Evolutionary conservation across 2,329 filamentous ascomycete genomes (phyloP).

Genomic region (Clonostachys rhizophaga): DNA sequence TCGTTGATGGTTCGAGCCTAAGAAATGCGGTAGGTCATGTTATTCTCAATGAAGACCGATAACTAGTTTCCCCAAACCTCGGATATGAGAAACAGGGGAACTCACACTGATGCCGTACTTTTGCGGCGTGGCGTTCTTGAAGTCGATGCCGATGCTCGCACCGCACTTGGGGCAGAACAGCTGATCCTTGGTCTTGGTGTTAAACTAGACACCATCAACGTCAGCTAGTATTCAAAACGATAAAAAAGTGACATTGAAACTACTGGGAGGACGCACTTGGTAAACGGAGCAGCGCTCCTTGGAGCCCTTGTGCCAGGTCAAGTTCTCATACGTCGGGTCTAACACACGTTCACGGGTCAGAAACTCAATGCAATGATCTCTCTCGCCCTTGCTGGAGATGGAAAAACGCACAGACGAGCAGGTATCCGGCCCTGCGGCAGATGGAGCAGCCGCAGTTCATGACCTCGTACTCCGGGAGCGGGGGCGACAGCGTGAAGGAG

Average conservation of each 20-base stretch:
- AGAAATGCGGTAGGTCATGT: not conserved
- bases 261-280: conserved; percentile 8
- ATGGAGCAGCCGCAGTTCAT: conserved; percentile 50
- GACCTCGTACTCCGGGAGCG: conserved; percentile 37
- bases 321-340: conserved; percentile 32
- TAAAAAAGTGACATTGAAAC: too few relatives aligned
- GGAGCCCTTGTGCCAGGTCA: conserved; percentile 36
- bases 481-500: conserved; percentile 39
- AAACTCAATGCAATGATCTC: not conserved
- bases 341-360: not conserved
- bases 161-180: conserved; percentile 44
- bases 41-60: not conserved
- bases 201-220: conserved; percentile 23
- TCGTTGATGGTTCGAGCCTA: conserved; percentile 34
- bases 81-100: conserved; percentile 3
- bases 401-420: conserved; percentile 36
- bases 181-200: conserved; percentile 39
- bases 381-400: not conserved
- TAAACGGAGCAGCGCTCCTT: conserved; percentile 26
- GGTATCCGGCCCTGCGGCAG: conserved; percentile 44
- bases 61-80: too few relatives aligned
- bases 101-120: conserved; percentile 39
- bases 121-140: conserved; percentile 16
- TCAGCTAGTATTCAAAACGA: not conserved
- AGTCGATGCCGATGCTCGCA: conserved; percentile 40